Base-by-base conservation (phyloP, 352 stramenopile species). In the Thraustochytrium sp. region DNA sequence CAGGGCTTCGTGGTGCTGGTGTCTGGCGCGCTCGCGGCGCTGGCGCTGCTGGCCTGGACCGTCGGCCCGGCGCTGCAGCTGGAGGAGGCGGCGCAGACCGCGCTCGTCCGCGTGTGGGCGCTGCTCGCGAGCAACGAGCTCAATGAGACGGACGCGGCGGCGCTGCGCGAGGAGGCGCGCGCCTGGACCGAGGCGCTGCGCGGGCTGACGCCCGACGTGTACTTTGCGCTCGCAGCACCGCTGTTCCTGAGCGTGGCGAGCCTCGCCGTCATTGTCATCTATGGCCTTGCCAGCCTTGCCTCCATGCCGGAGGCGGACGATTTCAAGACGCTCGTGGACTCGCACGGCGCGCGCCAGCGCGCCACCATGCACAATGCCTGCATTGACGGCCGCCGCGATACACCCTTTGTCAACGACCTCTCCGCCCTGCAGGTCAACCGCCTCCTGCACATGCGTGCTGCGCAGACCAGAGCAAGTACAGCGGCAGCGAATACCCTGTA, bases 381-480 rank as follows among this genome's bases (percentile, higher is more conserved):
- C n/a, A 72, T 75, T 18, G 68, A 64, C 44, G 1, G 1, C 44
- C 3, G 38, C 8, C 42, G 51, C 1, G 68, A 77, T 26, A 64
- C 68, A 18, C 68, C 68, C n/a, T 61, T 65, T n/a, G 68, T 80
- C 34, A 61, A 44, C 46, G 68, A 80, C 49, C 37, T 61, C 16
- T 55, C 34, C 31, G 68, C 46, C n/a, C 0, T 51, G 13, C 48
- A 80, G 34, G 68, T 80, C 18, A 31, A 11, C 23, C 34, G 40
- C 13, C 37, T 80, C 21, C 26, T 80, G 68, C 46, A 65, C 53
- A 18, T 11, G 23, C 3, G 42, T 16, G 42, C 42, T 5, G 42
- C 42, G 5, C 16, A 16, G 5, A 49, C 5, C n/a, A n/a, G n/a
- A n/a, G n/a, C n/a, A n/a, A n/a, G n/a, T n/a, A n/a, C n/a, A n/a